These are phyloP conservation scores for Tulasnella sp. DNA, from an alignment of 768 basidiomycete species.

Conservation along the genomic window DNA sequence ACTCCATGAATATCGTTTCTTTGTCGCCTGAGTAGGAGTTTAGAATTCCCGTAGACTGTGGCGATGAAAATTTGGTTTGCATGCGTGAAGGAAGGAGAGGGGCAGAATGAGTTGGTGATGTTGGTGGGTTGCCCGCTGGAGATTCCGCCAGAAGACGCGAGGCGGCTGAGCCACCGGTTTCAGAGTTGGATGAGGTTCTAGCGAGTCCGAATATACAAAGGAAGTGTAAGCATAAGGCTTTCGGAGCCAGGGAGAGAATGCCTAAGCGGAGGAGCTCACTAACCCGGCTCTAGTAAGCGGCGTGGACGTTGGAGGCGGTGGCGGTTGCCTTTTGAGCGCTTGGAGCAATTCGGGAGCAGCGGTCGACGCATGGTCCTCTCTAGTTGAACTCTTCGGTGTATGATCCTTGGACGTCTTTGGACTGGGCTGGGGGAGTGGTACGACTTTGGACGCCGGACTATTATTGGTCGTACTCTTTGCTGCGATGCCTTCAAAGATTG, in stretches of 20 bases:
- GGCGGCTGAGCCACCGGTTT: not conserved
- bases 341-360: not conserved
- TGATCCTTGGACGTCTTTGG: not conserved
- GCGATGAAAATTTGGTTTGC: not conserved
- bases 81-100: not conserved
- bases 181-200: not conserved
- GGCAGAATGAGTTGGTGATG: not conserved
- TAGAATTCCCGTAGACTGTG: not conserved
- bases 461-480: constrained; percentile 5
- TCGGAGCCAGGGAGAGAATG: not conserved
- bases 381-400: not conserved
- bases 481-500: constrained; percentile 23
- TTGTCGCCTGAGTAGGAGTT: not conserved
- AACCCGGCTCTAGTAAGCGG: not conserved
- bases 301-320: constrained; percentile 4
- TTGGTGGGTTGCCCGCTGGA: not conserved
- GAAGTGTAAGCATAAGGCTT: not conserved
- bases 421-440: constrained; percentile 18
- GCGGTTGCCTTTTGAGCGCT: constrained; percentile 21
- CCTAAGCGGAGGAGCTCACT: not conserved
- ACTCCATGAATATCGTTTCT: not conserved
- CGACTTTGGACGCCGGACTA: constrained; percentile 16
- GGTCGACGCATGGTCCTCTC: not conserved
- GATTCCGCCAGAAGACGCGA: not conserved
- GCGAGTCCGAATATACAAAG: not conserved